These are phyloP conservation scores for Tetraselmis striata DNA, from an alignment of 139 green algal genomes.

Conservation along the genomic window DNA sequence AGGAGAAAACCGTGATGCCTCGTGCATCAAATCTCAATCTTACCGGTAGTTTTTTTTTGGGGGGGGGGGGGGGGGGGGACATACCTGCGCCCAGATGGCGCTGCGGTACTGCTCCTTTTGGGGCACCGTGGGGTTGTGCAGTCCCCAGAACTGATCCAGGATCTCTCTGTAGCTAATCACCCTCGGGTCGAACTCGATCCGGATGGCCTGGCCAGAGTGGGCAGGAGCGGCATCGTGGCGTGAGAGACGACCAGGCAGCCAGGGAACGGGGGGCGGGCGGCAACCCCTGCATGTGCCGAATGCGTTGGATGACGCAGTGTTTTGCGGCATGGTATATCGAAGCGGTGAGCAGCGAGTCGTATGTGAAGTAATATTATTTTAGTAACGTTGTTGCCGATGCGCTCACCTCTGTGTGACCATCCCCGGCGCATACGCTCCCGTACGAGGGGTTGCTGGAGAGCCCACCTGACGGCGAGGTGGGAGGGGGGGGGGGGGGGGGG, in stretches of 20 bases:
- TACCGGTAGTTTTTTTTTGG: too few species aligned
- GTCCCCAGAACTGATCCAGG: constrained; percentile 20
- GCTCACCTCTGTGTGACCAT: constrained; percentile 26
- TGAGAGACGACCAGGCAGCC: too few species aligned
- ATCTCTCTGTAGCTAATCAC: constrained; percentile 19
- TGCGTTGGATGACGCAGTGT: background rate
- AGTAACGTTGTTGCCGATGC: too few species aligned
- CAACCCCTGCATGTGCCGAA: background rate
- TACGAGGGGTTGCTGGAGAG: constrained; percentile 14
- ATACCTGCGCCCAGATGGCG: constrained; percentile 11
- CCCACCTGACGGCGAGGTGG: constrained; percentile 2
- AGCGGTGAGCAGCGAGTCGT: background rate
- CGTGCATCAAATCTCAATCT: too few species aligned
- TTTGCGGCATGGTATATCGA: background rate
- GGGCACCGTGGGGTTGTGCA: constrained; percentile 14
- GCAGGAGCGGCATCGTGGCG: too few species aligned
- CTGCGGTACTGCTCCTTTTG: constrained; percentile 14
- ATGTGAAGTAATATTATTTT: too few species aligned
- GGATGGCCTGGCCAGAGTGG: too few species aligned
- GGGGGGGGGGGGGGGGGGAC: too few species aligned
- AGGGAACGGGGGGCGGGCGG: background rate
- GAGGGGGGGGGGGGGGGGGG: too few species aligned
- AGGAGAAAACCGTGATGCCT: too few species aligned
- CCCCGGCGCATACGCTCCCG: constrained; percentile 16
- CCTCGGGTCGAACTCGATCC: constrained; percentile 22